A percentile compares a stretch with the other conserved stretches of the same genome.
Evolutionary conservation across 306 rosid species (phyloP).

Genomic region (Vicia faba): DNA sequence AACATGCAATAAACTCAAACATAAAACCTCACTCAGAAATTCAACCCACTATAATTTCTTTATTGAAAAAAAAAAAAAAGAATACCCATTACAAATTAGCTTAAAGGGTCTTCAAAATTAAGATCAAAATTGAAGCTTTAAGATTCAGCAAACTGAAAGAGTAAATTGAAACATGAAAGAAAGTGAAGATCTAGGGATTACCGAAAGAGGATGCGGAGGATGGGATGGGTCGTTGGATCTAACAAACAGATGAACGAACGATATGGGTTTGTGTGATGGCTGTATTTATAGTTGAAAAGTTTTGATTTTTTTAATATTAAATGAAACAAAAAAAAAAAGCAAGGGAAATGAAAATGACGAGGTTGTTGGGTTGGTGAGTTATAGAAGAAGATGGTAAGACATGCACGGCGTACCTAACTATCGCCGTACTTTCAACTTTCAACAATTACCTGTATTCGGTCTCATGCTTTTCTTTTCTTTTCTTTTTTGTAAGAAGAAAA

Average conservation of each 20-base stretch:
- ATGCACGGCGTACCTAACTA: conserved; percentile 42
- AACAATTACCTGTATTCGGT: neutral
- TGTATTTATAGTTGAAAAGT: conserved; percentile 49
- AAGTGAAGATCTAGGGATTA: conserved; percentile 36
- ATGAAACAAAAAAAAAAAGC: neutral
- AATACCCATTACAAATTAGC: conserved; percentile 12
- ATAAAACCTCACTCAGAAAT: neutral
- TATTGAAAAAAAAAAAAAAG: neutral
- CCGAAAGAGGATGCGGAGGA: conserved; percentile 38
- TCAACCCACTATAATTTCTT: neutral
- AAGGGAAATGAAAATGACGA: neutral
- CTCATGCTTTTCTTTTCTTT: neutral
- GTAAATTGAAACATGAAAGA: neutral
- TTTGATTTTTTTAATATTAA: conserved; percentile 3
- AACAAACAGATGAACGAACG: conserved; percentile 36
- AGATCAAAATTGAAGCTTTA: conserved; percentile 35
- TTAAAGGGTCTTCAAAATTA: conserved; percentile 6
- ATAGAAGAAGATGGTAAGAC: neutral
- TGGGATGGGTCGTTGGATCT: conserved; percentile 34
- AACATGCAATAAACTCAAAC: neutral
- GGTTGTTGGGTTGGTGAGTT: conserved; percentile 48
- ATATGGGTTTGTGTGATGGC: neutral
- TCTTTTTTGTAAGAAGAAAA: too few relatives aligned
- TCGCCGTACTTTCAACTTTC: conserved; percentile 11
- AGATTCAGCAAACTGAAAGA: neutral